Evolutionary conservation across 2,329 filamentous ascomycete species (phyloP).

Genomic region (Sarocladium brachiariae): DNA sequence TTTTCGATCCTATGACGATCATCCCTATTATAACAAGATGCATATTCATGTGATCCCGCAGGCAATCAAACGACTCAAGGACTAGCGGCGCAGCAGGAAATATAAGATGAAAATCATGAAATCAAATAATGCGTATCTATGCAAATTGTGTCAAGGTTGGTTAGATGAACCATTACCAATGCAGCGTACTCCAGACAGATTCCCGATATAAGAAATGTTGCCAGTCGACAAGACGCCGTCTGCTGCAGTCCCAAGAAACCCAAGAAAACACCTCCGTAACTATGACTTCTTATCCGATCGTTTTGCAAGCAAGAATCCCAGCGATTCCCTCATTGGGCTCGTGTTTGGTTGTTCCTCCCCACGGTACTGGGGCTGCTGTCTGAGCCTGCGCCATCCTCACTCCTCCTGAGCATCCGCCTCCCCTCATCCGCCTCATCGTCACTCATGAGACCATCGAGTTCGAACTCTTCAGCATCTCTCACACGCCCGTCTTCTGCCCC

Average conservation of each 20-base stretch:
- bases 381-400: constrained; percentile 17
- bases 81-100: too few relatives aligned
- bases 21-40: too few relatives aligned
- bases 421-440: constrained; percentile 67
- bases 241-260: neutral
- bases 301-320: too few relatives aligned
- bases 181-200: constrained; percentile 4
- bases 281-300: neutral
- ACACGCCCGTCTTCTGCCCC: constrained; percentile 49
- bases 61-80: too few relatives aligned
- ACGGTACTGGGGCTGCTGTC: constrained; percentile 32
- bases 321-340: constrained; percentile 17
- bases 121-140: neutral
- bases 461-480: constrained; percentile 84
- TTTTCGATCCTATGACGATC: too few relatives aligned
- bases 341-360: constrained; percentile 25
- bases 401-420: constrained; percentile 29
- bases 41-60: too few relatives aligned
- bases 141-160: neutral
- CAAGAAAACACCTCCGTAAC: neutral
- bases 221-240: neutral
- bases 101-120: too few relatives aligned
- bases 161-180: neutral
- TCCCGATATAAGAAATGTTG: neutral
- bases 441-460: constrained; percentile 82